Evolutionary conservation across 768 basidiomycete genomes (phyloP), one percentile per base, ranked within the genome.

Genomic region (Imleria badia): DNA sequence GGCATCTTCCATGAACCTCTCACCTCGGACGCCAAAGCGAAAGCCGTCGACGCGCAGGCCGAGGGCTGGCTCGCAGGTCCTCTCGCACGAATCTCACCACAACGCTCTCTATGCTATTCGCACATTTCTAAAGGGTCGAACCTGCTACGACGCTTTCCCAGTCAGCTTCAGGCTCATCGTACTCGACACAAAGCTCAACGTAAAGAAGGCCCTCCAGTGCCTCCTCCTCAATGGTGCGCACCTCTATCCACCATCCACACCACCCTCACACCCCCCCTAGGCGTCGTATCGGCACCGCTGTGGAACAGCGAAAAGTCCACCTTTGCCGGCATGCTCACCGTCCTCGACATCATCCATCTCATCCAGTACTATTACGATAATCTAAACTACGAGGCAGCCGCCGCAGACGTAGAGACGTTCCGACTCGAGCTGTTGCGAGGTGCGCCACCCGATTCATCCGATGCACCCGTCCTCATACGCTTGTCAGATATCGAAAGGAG

Each of bases 261-360:
- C 1, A 1, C 20, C 6, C 47, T 36, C 55, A 36, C 22, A 30
- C 34, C 19, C 49, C 35, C 48, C 41, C 8, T 68, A 97, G 96
- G 94, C 58, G 95, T 98, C 55, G 95, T 98, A 20, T 98, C 97
- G 6, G 97, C 97, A 0, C 96, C 97, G 13, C 78, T 99, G 23
- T 99, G 96, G 93, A 96, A 98, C 76, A 96, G 94, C 71, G 91
- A 94, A 60, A 84, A 83, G 56, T 95, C 92, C 6, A 84, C 79
- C 39, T 99, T 99, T 66, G 92, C 93, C 10, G 97, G 97, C 56
- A 98, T 99, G 96, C 89, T 99, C 66, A 99, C 97, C 10, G 93
- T 98, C n/a, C 83, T 94, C 53, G 97, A 99, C 72, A 94, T 99
- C 70, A 98, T 99, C 54, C 97, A 99, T 70, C 85, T 99, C 60